These are phyloP conservation scores for Fusarium sulawesiense DNA, from an alignment of 2,329 filamentous ascomycete species.

Conservation along the genomic window DNA sequence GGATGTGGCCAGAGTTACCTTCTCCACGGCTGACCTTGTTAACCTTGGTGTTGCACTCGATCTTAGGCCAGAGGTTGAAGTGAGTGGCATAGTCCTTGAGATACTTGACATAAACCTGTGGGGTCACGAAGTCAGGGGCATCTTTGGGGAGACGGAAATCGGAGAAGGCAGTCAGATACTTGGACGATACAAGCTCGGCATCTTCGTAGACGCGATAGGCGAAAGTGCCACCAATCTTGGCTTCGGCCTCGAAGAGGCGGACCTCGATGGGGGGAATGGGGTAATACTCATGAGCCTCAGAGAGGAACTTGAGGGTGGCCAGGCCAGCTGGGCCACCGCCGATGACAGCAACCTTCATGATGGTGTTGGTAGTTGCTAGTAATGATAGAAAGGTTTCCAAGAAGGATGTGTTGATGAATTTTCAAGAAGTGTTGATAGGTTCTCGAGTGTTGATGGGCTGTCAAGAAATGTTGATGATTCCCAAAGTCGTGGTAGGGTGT, in stretches of 20 bases:
- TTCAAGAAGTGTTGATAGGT: not conserved
- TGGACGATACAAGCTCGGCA: constrained; percentile 62
- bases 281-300: constrained; percentile 54
- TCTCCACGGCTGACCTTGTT: constrained; percentile 38
- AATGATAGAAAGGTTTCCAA: not conserved
- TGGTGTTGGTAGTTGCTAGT: not conserved
- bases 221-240: constrained; percentile 60
- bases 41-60: constrained; percentile 52
- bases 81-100: constrained; percentile 55
- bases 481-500: not conserved
- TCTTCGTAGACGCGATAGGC: constrained; percentile 60
- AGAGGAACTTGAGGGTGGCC: constrained; percentile 55
- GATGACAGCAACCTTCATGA: constrained; percentile 56
- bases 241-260: constrained; percentile 58
- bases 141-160: constrained; percentile 58
- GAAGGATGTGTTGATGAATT: not conserved
- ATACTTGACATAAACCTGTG: constrained; percentile 56
- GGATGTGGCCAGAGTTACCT: constrained; percentile 16
- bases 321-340: constrained; percentile 59
- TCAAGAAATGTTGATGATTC: not conserved
- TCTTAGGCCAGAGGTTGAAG: constrained; percentile 54
- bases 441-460: not conserved
- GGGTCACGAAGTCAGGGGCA: constrained; percentile 58
- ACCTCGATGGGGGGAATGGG: constrained; percentile 54
- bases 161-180: constrained; percentile 63